These are phyloP conservation scores for Hypholoma sublateritium DNA, from an alignment of 768 basidiomycete genomes.

Conservation along the genomic window DNA sequence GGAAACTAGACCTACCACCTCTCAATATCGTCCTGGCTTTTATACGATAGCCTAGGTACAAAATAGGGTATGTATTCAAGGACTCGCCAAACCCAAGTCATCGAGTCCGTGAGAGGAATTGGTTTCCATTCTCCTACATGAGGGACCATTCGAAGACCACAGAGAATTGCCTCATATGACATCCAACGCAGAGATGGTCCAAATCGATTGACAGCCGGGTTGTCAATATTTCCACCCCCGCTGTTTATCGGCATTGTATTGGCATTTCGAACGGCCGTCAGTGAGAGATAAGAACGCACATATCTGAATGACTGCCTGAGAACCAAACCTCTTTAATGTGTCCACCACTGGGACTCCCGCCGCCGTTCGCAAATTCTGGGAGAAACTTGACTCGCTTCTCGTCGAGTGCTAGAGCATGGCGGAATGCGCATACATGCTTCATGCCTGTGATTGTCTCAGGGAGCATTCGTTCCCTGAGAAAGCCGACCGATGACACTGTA, in stretches of 20 bases:
- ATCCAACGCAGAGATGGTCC: conserved; percentile 7
- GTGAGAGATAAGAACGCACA: background rate
- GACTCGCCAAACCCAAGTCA: background rate
- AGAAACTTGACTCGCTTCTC: background rate
- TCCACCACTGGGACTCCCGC: background rate
- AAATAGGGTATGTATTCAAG: background rate
- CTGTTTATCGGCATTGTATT: background rate
- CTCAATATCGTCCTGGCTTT: background rate
- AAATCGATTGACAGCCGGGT: background rate
- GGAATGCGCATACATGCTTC: background rate
- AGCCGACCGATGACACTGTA: background rate
- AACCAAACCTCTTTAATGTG: conserved; percentile 8
- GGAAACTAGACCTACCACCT: background rate
- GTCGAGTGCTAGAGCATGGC: background rate
- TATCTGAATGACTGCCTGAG: conserved; percentile 6
- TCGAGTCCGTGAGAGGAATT: background rate
- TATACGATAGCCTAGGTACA: background rate
- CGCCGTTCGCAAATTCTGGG: background rate
- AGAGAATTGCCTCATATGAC: background rate
- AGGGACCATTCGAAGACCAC: background rate
- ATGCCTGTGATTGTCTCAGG: background rate
- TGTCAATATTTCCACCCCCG: conserved; percentile 2
- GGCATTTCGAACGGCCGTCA: background rate
- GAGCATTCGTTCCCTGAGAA: background rate
- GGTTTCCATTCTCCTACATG: background rate